A percentile compares a stretch with the other conserved stretches of the same genome.
These are phyloP conservation scores for Cavenderia fasciculata DNA, from an alignment of 78 protist species.

Conservation along the genomic window DNA sequence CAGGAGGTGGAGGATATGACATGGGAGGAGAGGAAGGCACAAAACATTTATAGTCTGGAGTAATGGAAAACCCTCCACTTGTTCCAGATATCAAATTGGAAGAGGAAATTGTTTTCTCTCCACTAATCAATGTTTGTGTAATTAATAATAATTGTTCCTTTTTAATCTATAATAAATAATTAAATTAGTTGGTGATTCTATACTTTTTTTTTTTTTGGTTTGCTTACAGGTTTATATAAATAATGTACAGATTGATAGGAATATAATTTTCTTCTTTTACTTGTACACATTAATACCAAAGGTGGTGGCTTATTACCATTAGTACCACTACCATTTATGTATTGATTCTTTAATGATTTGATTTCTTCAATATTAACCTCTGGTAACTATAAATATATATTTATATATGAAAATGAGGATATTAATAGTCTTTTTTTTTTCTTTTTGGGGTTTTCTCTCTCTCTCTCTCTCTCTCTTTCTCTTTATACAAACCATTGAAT, in stretches of 20 bases:
- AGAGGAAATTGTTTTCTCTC: too few relatives aligned
- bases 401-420: too few relatives aligned
- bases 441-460: too few relatives aligned
- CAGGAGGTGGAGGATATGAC: too few relatives aligned
- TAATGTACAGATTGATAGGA: slow-evolving; percentile 24
- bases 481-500: slow-evolving; percentile 24
- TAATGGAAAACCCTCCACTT: too few relatives aligned
- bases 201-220: background rate
- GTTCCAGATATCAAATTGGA: too few relatives aligned
- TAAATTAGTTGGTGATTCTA: background rate
- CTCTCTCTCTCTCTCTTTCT: too few relatives aligned
- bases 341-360: slow-evolving; percentile 1
- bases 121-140: slow-evolving; percentile 14
- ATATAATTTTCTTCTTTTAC: slow-evolving; percentile 15
- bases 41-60: too few relatives aligned
- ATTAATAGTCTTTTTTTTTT: too few relatives aligned
- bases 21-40: too few relatives aligned
- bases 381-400: slow-evolving; percentile 17
- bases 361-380: slow-evolving; percentile 28
- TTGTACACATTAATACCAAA: slow-evolving; percentile 44
- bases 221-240: slow-evolving; percentile 37
- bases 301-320: slow-evolving; percentile 19
- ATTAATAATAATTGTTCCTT: slow-evolving; percentile 32
- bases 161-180: slow-evolving; percentile 12
- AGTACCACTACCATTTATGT: too few relatives aligned